phyloP scores from a whole-genome alignment of 2,329 filamentous ascomycete species.

The Penicillium vulpinum region DNA sequence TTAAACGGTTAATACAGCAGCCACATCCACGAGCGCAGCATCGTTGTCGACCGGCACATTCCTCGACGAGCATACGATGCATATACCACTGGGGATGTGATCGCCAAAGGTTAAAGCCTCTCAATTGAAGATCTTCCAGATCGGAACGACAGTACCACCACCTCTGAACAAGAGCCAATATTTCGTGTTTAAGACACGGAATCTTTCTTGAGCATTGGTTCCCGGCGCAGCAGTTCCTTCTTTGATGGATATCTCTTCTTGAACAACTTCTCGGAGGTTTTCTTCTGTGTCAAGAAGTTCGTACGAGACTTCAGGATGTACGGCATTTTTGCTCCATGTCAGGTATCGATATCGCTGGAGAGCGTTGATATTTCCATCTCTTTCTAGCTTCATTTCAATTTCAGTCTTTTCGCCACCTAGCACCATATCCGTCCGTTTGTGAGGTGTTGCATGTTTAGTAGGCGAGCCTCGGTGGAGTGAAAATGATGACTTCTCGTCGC shows the following conservation, averaged over 20 bases:
- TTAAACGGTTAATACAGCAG: not conserved
- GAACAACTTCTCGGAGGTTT: not conserved
- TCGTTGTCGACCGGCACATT: not conserved
- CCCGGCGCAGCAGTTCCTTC: not conserved
- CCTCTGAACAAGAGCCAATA: not conserved
- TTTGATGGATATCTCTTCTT: slow-evolving; percentile 1
- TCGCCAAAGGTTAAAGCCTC: not conserved
- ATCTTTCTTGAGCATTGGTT: not conserved
- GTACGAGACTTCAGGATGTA: not conserved
- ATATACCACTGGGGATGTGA: slow-evolving; percentile 1
- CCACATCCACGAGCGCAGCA: not conserved
- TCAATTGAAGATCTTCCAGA: not conserved
- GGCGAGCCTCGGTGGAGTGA: not conserved
- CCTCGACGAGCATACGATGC: not conserved
- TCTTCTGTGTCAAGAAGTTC: not conserved
- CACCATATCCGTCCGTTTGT: not conserved
- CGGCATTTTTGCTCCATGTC: not conserved
- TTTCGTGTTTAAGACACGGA: not conserved
- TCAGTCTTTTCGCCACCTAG: slow-evolving; percentile 15
- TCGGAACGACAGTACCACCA: not conserved
- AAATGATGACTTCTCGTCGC: slow-evolving; percentile 21
- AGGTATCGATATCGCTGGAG: not conserved
- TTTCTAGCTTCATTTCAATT: not conserved
- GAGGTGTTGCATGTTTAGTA: not conserved
- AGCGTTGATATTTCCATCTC: not conserved